Base-by-base conservation (phyloP, 345 rosid genomes). In the Passiflora organensis region DNA sequence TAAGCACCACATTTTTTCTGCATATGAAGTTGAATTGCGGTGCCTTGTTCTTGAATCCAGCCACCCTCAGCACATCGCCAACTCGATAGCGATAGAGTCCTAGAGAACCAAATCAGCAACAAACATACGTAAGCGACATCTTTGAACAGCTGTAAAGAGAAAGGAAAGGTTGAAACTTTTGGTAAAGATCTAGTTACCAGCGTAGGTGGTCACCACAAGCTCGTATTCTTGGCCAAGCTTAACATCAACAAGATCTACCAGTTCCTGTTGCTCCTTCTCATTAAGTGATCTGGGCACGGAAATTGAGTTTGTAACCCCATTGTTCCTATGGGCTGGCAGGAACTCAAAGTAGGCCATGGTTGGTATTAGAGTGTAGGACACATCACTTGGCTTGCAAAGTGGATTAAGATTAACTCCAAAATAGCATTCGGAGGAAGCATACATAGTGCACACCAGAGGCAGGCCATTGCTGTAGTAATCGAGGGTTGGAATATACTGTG, bases 191-290 rank as follows among this genome's bases (percentile, higher is more conserved):
- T 28, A 28, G 6, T 67, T 77, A 88, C 98, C 98, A 10, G 98
- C 90, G 71, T 91, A 86, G 59, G 98, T 91, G 67, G 98, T 91
- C 83, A 91, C 90, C 10, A 91, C 96, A 70, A 91, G 93, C 73
- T 91, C 98, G 45, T 91, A 91, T 64, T 88, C 98, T 39, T 82
- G 88, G 32, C 95, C 96, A 60, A 86, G 90, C 69, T 86, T 86
- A 68, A 91, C 96, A 73, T 91, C 96, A 58, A 69, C 94, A 21
- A 91, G 98, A 70, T 88, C 96, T 70, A 86, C 94, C 72, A 84
- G 60, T 50, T 86, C 76, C 66, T 82, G 76, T 17, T 82, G 86
- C 66, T 91, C 89, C 69, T 87, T 84, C 76, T 84, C 93, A 58
- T 79, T 79, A 22, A 89, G 85, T 19, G 91, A 69, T 61, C 80